Percentiles rank a stretch among this genome's conserved stretches.
phyloP scores from a whole-genome alignment of 2,329 filamentous ascomycete species.

The Stylonectria norvegica region DNA sequence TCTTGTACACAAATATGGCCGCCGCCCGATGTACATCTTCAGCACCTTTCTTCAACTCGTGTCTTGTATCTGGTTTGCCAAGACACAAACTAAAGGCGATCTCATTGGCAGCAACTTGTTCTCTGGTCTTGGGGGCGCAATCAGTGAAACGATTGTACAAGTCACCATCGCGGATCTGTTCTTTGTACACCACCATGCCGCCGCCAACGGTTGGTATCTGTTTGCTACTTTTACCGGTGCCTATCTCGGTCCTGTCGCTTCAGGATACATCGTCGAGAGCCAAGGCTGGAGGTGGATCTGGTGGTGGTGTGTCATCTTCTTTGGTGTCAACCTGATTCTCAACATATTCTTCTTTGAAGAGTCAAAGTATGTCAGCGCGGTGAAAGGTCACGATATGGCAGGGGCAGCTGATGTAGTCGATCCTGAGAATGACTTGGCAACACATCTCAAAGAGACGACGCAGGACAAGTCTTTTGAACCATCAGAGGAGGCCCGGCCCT shows the following conservation, averaged over 20 bases:
- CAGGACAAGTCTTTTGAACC: not conserved
- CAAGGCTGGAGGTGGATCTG: conserved; percentile 32
- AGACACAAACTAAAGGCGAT: conserved; percentile 12
- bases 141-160: conserved; percentile 37
- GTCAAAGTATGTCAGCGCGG: not conserved
- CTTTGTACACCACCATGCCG: conserved; percentile 28
- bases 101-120: conserved; percentile 18
- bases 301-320: conserved; percentile 13
- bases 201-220: conserved; percentile 30
- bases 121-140: conserved; percentile 35
- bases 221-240: conserved; percentile 26
- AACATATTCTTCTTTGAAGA: conserved; percentile 4
- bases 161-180: conserved; percentile 36
- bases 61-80: conserved; percentile 15
- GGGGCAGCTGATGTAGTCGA: too few species aligned
- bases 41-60: conserved; percentile 27
- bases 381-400: not conserved
- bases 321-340: not conserved
- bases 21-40: conserved; percentile 26
- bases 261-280: conserved; percentile 16
- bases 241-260: conserved; percentile 18
- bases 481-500: not conserved
- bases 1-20: conserved; percentile 21
- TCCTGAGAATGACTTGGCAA: too few species aligned
- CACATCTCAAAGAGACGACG: not conserved